Conservation (phyloP, 371 early-diverging fungal species). For the Apophysomyces trapeziformis region DNA sequence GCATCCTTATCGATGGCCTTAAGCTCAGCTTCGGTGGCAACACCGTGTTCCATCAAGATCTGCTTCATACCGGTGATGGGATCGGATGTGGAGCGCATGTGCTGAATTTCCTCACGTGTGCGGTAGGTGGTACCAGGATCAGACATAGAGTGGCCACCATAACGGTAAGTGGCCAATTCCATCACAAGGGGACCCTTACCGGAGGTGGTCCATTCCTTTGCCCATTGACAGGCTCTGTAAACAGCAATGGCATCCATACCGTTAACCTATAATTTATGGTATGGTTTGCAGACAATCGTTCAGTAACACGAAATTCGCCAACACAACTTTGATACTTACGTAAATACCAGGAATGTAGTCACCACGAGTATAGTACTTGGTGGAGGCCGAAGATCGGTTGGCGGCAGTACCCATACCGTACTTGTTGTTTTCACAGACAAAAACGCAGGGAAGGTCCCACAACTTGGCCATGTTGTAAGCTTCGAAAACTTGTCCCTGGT, state of each 20-base stretch:
- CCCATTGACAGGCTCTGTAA: conserved; percentile 81
- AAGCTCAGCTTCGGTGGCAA: conserved; percentile 85
- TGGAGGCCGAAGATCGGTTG: conserved; percentile 88
- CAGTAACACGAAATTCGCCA: too few relatives aligned
- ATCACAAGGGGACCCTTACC: conserved; percentile 96
- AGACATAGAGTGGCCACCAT: conserved; percentile 99
- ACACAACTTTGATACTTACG: too few relatives aligned
- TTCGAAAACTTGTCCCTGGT: conserved; percentile 99
- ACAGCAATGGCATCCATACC: conserved; percentile 97
- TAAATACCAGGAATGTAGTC: conserved; percentile 92
- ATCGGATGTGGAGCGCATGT: conserved; percentile 94
- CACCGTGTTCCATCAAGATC: conserved; percentile 70
- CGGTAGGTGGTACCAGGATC: conserved; percentile 97
- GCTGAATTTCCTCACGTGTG: conserved; percentile 96
- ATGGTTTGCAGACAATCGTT: too few relatives aligned
- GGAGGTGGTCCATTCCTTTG: conserved; percentile 82
- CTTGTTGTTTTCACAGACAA: conserved; percentile 99
- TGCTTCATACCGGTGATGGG: conserved; percentile 92
- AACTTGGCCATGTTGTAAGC: conserved; percentile 99
- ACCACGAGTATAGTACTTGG: conserved; percentile 96
- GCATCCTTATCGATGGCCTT: conserved; percentile 94
- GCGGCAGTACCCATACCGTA: conserved; percentile 99
- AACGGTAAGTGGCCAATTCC: conserved; percentile 98
- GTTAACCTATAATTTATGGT: conserved; percentile 61
- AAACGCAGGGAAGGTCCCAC: conserved; percentile 97